Base-by-base conservation (phyloP, 2,329 filamentous ascomycete genomes). In the Epicoccum nigrum region DNA sequence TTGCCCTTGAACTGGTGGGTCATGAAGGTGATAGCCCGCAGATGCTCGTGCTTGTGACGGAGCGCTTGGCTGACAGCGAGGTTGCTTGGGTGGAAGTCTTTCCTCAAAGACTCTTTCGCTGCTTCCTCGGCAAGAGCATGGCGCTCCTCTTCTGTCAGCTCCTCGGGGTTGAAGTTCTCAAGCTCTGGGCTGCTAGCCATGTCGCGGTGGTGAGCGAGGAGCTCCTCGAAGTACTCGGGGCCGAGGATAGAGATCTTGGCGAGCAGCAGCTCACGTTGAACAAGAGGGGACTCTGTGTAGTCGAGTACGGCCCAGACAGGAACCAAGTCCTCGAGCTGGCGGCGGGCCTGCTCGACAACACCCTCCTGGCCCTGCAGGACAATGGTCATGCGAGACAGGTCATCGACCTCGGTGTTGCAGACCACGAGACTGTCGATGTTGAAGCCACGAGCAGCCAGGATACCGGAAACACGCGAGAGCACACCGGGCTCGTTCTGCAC, bases 401-500 rank as follows among this genome's bases (percentile, higher is more conserved):
- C 94, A 66, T 93, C 90, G 20, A 99, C 92, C 77, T 99, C 94
- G 56, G 94, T 99, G 76, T 90, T 94, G 81, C 94, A 99, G 55
- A 99, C 94, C 47, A 99, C 94, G 58, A 99, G 81, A 46, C 90
- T 96, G 82, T 99, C 94, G 69, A 99, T 99, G 81, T 99, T 99
- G 86, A 99, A 99, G 60, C 94, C 94, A 52, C 94, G 86, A 34
- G 94, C 94, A 11, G 94, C 94, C 27, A 99, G 82, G 70, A 99
- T 97, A 47, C 94, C 94, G 1, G 94, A 97, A 8, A 99, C 90
- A 54, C 94, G 92, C 44, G 93, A 97, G 51, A 99, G 82, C 50
- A 99, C 94, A 79, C 94, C 94, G 11, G 94, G 94, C 80, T 99
- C 94, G 79, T 99, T 99, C 77, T 99, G 94, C 55, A 99, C 94